Conservation (phyloP, 257 asterid species). For the Nicotiana paniculata region DNA sequence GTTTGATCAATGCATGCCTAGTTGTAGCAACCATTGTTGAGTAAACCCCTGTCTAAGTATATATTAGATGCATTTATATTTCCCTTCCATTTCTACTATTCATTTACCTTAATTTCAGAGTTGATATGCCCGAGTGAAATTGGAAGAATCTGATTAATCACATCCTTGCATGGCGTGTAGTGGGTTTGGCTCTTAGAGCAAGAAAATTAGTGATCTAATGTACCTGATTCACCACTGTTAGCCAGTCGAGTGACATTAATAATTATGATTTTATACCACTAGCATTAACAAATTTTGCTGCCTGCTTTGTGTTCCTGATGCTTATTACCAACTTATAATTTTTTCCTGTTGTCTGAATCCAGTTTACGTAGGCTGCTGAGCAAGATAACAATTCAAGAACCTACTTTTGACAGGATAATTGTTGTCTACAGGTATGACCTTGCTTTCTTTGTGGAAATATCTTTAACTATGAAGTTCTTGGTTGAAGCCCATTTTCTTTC, state of each 20-base stretch:
- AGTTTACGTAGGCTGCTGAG: constrained; percentile 67
- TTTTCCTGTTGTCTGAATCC: constrained; percentile 16
- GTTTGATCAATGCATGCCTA: not conserved
- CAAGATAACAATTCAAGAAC: constrained; percentile 84
- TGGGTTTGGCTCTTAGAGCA: not conserved
- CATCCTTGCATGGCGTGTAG: not conserved
- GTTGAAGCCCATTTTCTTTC: not conserved
- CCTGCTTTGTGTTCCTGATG: constrained; percentile 4
- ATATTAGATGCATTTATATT: not conserved
- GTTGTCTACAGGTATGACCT: constrained; percentile 84
- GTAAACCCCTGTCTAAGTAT: not conserved
- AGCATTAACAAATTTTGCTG: not conserved
- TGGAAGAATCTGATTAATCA: not conserved
- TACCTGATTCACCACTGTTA: not conserved
- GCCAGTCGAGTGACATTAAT: not conserved
- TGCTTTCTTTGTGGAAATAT: not conserved
- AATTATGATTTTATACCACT: not conserved
- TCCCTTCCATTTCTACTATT: not conserved
- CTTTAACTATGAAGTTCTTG: not conserved
- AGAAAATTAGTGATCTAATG: not conserved
- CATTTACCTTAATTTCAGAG: not conserved
- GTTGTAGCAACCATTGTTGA: not conserved
- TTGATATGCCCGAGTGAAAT: not conserved
- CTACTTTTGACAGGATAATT: constrained; percentile 94
- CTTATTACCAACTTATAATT: not conserved